phyloP scores from a whole-genome alignment of 331 rosid species.

The Prunus yedoensis region DNA sequence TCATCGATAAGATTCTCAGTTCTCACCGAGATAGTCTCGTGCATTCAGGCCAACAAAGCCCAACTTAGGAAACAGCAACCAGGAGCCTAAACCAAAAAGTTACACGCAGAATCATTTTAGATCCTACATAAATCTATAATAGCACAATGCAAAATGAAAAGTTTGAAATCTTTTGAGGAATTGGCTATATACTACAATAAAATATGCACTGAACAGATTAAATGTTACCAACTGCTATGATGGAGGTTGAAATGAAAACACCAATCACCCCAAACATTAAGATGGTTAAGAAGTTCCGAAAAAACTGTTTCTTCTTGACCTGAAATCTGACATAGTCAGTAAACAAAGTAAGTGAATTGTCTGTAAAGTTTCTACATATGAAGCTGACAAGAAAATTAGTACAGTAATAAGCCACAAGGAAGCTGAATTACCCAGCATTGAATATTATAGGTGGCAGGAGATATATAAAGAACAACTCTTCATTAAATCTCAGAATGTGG shows the following conservation, averaged over 20 bases:
- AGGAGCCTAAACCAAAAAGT: constrained; percentile 55
- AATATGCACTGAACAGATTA: background rate
- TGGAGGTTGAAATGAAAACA: constrained; percentile 60
- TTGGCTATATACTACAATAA: background rate
- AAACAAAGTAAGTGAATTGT: background rate
- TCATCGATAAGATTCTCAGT: background rate
- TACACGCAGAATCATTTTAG: constrained; percentile 29
- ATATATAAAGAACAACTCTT: constrained; percentile 88
- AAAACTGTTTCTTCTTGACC: constrained; percentile 93
- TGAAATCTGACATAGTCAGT: constrained; percentile 62
- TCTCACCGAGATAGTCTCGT: constrained; percentile 74
- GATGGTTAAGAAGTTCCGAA: constrained; percentile 81
- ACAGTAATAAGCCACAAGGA: background rate
- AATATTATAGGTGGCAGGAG: constrained; percentile 96
- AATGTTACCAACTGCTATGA: constrained; percentile 61
- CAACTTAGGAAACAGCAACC: constrained; percentile 77
- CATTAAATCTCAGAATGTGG: constrained; percentile 67
- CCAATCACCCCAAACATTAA: constrained; percentile 85
- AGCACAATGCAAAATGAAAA: background rate
- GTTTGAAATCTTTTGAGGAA: background rate
- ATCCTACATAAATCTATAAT: background rate
- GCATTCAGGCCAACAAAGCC: constrained; percentile 51
- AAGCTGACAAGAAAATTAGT: background rate
- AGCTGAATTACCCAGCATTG: constrained; percentile 78
- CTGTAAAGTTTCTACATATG: background rate